A percentile compares a stretch with the other conserved stretches of the same genome.
These are phyloP conservation scores for Starmerella apis DNA, from an alignment of 805 yeast species.

Conservation along the genomic window DNA sequence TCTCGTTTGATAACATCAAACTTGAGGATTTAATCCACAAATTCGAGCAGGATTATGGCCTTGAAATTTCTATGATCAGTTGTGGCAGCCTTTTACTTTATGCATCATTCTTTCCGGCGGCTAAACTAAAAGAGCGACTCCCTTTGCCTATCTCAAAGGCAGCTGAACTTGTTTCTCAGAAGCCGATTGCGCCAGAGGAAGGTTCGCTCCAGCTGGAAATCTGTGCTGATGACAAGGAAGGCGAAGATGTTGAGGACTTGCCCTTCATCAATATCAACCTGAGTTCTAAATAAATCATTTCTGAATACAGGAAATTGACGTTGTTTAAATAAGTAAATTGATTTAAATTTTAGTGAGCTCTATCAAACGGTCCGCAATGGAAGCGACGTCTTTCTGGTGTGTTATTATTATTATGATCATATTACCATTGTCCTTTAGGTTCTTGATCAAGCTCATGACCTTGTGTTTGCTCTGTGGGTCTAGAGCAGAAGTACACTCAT, in stretches of 20 bases:
- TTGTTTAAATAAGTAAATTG: neutral
- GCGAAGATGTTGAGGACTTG: constrained; percentile 70
- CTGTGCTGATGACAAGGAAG: constrained; percentile 82
- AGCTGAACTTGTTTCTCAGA: constrained; percentile 76
- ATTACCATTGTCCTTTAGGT: constrained; percentile 32
- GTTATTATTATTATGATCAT: constrained; percentile 55
- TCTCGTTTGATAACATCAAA: constrained; percentile 62
- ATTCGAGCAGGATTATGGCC: constrained; percentile 72
- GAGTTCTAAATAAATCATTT: neutral
- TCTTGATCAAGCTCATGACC: constrained; percentile 43
- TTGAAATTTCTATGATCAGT: constrained; percentile 83
- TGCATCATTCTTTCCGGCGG: constrained; percentile 89
- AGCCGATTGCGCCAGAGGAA: constrained; percentile 62
- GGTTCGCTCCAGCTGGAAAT: constrained; percentile 77
- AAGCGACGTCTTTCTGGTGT: constrained; percentile 61
- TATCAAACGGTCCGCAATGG: constrained; percentile 42
- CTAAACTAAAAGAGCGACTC: constrained; percentile 72
- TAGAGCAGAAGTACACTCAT: constrained; percentile 83
- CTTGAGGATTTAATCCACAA: constrained; percentile 60
- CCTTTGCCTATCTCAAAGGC: constrained; percentile 57
- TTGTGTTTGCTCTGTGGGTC: constrained; percentile 51
- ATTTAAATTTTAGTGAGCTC: neutral
- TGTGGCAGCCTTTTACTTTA: constrained; percentile 80
- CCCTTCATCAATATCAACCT: constrained; percentile 61
- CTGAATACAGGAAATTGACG: neutral